phyloP scores from a whole-genome alignment of 2,329 filamentous ascomycete genomes.

The Epichloe elymi region DNA sequence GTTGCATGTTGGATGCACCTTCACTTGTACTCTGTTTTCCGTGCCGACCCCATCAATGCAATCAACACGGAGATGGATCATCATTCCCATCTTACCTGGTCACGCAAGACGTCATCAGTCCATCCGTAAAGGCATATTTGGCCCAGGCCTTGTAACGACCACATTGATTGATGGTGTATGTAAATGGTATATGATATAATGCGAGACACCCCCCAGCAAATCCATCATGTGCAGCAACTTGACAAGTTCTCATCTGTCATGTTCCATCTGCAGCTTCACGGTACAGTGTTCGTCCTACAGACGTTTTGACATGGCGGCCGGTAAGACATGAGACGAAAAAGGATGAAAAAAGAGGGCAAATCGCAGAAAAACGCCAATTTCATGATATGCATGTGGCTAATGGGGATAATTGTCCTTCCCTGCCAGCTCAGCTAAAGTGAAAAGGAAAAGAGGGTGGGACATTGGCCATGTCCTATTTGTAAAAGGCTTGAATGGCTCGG shows the following conservation, averaged over 20 bases:
- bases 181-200: background rate
- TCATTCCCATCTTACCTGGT: too few relatives aligned
- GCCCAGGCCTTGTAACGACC: background rate
- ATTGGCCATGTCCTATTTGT: background rate
- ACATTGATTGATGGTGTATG: background rate
- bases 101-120: too few relatives aligned
- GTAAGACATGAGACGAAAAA: background rate
- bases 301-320: too few relatives aligned
- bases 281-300: too few relatives aligned
- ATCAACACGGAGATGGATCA: too few relatives aligned
- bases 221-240: background rate
- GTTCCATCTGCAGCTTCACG: too few relatives aligned
- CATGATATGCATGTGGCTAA: conserved; percentile 3
- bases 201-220: background rate
- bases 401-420: background rate
- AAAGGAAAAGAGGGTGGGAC: background rate
- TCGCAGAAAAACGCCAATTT: conserved; percentile 4
- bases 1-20: too few relatives aligned
- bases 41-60: too few relatives aligned
- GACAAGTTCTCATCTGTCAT: too few relatives aligned
- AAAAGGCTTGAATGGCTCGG: too few relatives aligned
- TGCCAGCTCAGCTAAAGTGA: background rate
- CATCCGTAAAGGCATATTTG: too few relatives aligned
- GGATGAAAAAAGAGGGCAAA: background rate
- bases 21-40: too few relatives aligned